These are phyloP conservation scores for Sideroxylon spinosum DNA, from an alignment of 179 eudicot species.

Conservation along the genomic window DNA sequence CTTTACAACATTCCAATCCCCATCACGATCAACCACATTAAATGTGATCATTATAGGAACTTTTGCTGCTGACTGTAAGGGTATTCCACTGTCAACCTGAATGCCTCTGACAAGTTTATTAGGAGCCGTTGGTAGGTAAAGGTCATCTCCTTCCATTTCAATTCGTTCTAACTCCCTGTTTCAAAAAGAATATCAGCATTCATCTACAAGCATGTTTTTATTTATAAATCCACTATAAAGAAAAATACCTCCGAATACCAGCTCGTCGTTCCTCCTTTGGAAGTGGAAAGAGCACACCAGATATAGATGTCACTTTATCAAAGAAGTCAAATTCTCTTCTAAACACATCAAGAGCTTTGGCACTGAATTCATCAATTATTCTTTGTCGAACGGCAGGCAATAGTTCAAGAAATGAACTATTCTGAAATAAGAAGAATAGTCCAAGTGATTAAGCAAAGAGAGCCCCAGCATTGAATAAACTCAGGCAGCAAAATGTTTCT, in stretches of 20 bases:
- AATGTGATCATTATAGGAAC: constrained; percentile 99
- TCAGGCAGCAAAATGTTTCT: background rate
- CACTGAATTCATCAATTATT: constrained; percentile 78
- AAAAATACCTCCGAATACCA: constrained; percentile 73
- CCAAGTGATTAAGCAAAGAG: background rate
- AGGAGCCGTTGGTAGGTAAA: constrained; percentile 91
- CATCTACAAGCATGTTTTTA: background rate
- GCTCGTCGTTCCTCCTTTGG: constrained; percentile 96
- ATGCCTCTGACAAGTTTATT: constrained; percentile 81
- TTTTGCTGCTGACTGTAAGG: constrained; percentile 96
- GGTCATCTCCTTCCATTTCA: constrained; percentile 75
- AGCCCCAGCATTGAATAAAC: background rate
- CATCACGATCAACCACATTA: constrained; percentile 75
- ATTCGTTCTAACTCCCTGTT: constrained; percentile 82
- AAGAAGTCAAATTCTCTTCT: constrained; percentile 87
- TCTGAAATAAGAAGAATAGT: constrained; percentile 37
- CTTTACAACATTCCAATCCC: constrained; percentile 58
- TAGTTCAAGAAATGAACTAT: constrained; percentile 54
- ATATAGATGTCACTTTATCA: constrained; percentile 89
- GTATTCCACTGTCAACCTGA: constrained; percentile 92
- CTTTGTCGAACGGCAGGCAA: constrained; percentile 67
- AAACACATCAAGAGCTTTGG: constrained; percentile 69
- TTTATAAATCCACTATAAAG: background rate
- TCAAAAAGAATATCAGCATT: constrained; percentile 13
- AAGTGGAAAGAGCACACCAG: constrained; percentile 80